Evolutionary conservation across 176 grass and related monocot genomes (phyloP), one percentile per base, ranked within the genome.

Genomic region (Saccharum spontaneum): DNA sequence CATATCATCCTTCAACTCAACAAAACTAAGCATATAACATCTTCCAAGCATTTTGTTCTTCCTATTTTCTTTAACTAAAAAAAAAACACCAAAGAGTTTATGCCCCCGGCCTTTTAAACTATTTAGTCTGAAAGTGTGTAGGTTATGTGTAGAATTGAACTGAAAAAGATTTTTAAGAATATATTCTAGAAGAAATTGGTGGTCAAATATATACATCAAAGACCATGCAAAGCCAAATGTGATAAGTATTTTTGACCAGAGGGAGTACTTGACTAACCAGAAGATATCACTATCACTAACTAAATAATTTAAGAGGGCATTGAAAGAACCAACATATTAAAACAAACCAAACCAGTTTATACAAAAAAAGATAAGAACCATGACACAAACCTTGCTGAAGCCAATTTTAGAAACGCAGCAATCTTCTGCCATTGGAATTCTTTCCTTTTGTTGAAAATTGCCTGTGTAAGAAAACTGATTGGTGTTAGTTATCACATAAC

Each of bases 351-450:
- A 5, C 13, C 43, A 50, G 30, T 31, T 74, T 50, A 74, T 9
- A 31, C 8, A 24, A 24, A 50, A 50, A 63, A 22, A 33, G 13
- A 86, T n/a, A 75, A 80, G n/a, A 71, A 57, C 49, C 49, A 63
- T 40, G 34, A 39, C 80, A 71, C 79, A 30, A 64, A 94, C 90
- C 93, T 92, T 59, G 77, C 52, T 44, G 83, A 86, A 81, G 87
- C 52, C 71, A 88, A 33, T 85, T 89, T 92, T 44, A 92, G 74
- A 65, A 92, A 94, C 15, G 82, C 73, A 1, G 77, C 37, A 78
- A 94, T 86, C 82, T 89, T 90, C 20, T 91, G 68, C 93, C 93
- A 94, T 36, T 94, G 87, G 61, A 92, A 84, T 73, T 94, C 90
- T 84, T 87, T 94, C 65, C 24, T 86, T 86, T 45, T 94, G 59